phyloP scores from a whole-genome alignment of 305 asterid species.

The Rubia balearica region DNA sequence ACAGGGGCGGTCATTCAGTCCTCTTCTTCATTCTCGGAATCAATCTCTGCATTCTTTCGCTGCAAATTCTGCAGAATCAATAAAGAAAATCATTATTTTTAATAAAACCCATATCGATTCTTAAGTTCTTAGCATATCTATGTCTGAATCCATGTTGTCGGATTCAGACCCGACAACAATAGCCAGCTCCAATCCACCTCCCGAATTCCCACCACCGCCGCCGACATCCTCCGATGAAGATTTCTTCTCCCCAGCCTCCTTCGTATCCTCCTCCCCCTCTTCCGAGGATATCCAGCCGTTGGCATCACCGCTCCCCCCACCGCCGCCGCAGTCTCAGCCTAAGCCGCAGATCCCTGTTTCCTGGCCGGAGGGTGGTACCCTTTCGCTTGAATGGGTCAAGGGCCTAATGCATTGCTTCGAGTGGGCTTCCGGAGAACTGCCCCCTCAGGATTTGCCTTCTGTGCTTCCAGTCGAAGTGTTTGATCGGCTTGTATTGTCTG shows the following conservation, averaged over 20 bases:
- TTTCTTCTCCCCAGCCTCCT: conserved; percentile 49
- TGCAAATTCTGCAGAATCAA: neutral
- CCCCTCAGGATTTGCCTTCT: conserved; percentile 58
- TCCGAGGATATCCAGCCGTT: conserved; percentile 37
- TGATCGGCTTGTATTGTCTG: conserved; percentile 61
- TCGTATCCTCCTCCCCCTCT: conserved; percentile 42
- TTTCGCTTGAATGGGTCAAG: conserved; percentile 53
- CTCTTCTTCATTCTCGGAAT: neutral
- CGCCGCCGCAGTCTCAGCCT: conserved; percentile 19
- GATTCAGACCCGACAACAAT: conserved; percentile 19
- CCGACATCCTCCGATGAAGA: conserved; percentile 64
- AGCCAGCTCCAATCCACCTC: conserved; percentile 2
- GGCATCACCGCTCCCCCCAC: conserved; percentile 26
- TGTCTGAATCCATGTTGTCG: conserved; percentile 17
- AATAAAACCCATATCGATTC: neutral
- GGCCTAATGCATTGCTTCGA: conserved; percentile 71
- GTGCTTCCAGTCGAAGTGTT: conserved; percentile 66
- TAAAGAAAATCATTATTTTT: neutral
- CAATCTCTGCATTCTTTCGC: neutral
- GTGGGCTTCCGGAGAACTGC: conserved; percentile 54
- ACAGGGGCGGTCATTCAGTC: neutral
- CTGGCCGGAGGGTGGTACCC: conserved; percentile 56
- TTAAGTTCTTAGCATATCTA: neutral
- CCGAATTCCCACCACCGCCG: conserved; percentile 13
- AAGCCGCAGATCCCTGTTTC: conserved; percentile 69